Conservation (phyloP, 805 yeast genomes). For the Cyberlindnera nakhonratchasimensis region DNA sequence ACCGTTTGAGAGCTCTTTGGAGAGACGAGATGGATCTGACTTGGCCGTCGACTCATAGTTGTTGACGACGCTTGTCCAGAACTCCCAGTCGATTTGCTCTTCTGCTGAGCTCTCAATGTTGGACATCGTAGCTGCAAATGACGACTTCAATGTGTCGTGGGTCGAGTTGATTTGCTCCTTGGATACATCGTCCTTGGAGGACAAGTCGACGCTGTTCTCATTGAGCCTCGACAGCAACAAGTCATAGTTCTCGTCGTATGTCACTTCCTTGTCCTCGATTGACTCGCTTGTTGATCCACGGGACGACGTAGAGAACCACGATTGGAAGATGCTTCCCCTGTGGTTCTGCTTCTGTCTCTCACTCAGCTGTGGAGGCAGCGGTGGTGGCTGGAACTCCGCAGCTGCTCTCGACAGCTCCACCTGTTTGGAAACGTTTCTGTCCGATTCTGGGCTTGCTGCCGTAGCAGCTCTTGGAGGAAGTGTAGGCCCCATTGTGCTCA, state of each 20-base stretch:
- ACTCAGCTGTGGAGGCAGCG: conserved; percentile 27
- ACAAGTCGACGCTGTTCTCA: conserved; percentile 50
- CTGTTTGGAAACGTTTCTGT: conserved; percentile 2
- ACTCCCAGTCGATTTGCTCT: conserved; percentile 67
- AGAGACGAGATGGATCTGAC: conserved; percentile 55
- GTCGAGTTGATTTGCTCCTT: conserved; percentile 51
- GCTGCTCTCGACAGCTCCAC: conserved; percentile 25
- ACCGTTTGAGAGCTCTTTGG: conserved; percentile 64
- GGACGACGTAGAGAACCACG: conserved; percentile 23
- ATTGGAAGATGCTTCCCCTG: conserved; percentile 21
- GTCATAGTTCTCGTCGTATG: conserved; percentile 45
- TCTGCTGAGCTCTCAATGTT: conserved; percentile 19
- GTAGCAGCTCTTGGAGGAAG: conserved; percentile 8
- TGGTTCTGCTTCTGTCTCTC: conserved; percentile 25
- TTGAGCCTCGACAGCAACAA: conserved; percentile 57
- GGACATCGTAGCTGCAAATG: conserved; percentile 18
- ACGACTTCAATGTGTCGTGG: conserved; percentile 38
- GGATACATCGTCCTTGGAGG: conserved; percentile 46
- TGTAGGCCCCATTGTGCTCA: neutral
- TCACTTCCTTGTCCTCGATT: conserved; percentile 17
- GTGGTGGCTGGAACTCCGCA: conserved; percentile 28
- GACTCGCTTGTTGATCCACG: conserved; percentile 13
- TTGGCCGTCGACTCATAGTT: conserved; percentile 69
- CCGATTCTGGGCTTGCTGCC: conserved; percentile 4
- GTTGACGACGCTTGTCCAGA: conserved; percentile 81